Base-by-base conservation (phyloP, 106 monocot genomes). In the Allium cepa region DNA sequence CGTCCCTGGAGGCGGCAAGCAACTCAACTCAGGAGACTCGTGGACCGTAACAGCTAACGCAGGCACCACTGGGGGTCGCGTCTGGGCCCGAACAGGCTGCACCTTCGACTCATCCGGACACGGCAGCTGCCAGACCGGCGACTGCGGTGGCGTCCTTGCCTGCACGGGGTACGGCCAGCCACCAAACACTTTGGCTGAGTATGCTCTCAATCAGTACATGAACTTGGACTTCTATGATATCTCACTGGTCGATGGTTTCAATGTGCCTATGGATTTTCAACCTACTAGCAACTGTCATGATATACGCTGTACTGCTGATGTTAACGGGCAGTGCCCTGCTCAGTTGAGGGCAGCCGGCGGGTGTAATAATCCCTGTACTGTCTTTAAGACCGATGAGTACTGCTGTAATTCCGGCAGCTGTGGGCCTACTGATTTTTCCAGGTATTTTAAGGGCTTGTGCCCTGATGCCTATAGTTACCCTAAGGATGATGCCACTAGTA, bases 71-170 rank as follows among this genome's bases (percentile, higher is more conserved):
- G 12, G 18, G 13, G 83, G 56, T 56, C 80, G 80, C 46, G 53
- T 84, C 10, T 84, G 85, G 85, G 85, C 67, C 18, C 85, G 85
- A n/a, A 85, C 85, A 4, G 72, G 72, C 57, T 85, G 85, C 74
- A 51, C 22, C 60, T 85, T 85, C 63, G 80, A 80, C 63, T 47
- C 51, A 13, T 61, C 10, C 61, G 84, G 80, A 26, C 47, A 22
- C 16, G 80, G 84, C 26, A 14, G 15, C 10, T 80, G 80, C 70
- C 45, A 71, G 67, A 85, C 80, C 15, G 84, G 85, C 26, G 85
- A 85, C 64, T 81, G 85, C 49, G 72, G 68, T 36, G 84, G 84
- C n/a, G 28, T 70, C 56, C 71, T 85, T 10, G 52, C 11, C 1
- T 85, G 81, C 78, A 9, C 45, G 8, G 72, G 4, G 49, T 76